phyloP scores from a whole-genome alignment of 768 basidiomycete genomes.

The Auricularia sp. region DNA sequence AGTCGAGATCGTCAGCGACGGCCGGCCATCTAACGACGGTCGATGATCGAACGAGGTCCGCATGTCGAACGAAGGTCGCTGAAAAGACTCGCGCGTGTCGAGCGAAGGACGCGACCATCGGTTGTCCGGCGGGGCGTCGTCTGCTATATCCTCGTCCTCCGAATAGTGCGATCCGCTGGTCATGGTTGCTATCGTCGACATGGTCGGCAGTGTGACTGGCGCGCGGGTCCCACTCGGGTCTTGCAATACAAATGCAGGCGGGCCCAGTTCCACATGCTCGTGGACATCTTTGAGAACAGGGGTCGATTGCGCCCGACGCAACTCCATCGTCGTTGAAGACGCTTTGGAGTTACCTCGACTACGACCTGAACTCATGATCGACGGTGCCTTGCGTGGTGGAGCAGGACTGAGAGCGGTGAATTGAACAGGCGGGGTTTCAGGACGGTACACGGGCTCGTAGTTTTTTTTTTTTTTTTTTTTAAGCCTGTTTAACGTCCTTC shows the following conservation, averaged over 20 bases:
- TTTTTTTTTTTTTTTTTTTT: too few relatives aligned
- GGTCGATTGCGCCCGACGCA: background rate
- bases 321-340: background rate
- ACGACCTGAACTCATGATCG: background rate
- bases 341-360: background rate
- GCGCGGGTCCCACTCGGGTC: background rate
- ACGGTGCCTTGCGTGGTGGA: background rate
- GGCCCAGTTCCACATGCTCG: background rate
- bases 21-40: background rate
- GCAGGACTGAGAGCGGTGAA: background rate
- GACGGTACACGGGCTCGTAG: background rate
- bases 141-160: conserved; percentile 22
- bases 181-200: conserved; percentile 1
- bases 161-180: conserved; percentile 12
- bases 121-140: conserved; percentile 47
- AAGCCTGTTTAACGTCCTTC: too few relatives aligned
- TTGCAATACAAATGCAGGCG: background rate
- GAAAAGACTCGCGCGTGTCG: background rate
- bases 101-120: conserved; percentile 47
- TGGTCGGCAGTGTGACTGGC: background rate
- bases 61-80: background rate
- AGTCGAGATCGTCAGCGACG: background rate
- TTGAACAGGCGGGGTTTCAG: background rate
- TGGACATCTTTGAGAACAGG: background rate
- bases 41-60: background rate